A percentile compares a stretch with the other conserved stretches of the same genome.
Conservation (phyloP, 1,284 basidiomycete genomes). For the Rhodofomes roseus region DNA sequence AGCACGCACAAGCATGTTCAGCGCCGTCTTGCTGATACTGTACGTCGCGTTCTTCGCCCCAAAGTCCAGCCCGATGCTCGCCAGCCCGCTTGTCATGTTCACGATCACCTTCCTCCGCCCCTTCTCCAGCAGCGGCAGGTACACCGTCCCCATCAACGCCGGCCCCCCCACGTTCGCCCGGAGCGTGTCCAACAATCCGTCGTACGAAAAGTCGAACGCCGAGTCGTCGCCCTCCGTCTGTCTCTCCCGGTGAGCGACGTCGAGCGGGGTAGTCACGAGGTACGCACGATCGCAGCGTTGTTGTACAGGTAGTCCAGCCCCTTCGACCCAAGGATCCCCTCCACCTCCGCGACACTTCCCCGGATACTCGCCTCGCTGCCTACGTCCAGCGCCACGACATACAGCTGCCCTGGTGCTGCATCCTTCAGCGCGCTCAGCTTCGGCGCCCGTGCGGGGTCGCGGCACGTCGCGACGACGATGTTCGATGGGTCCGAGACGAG, state of each 20-base stretch:
- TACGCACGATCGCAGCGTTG: conserved; percentile 1
- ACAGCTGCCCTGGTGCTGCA: conserved; percentile 24
- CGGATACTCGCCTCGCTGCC: conserved; percentile 27
- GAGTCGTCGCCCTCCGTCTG: conserved; percentile 24
- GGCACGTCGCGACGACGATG: conserved; percentile 37
- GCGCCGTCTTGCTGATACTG: conserved; percentile 27
- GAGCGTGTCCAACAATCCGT: conserved; percentile 19
- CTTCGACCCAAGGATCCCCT: conserved; percentile 24
- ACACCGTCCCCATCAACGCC: conserved; percentile 28
- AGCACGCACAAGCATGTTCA: conserved; percentile 29
- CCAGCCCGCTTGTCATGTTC: conserved; percentile 31
- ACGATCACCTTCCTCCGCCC: conserved; percentile 31
- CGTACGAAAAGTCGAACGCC: conserved; percentile 22
- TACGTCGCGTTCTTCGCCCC: conserved; percentile 24
- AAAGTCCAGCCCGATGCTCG: conserved; percentile 26
- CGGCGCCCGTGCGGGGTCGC: conserved; percentile 29
- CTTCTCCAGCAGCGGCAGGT: conserved; percentile 30
- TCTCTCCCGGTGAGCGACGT: background rate
- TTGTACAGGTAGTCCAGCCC: conserved; percentile 25
- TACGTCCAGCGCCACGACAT: conserved; percentile 34
- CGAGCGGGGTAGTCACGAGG: too few relatives aligned
- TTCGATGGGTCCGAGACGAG: conserved; percentile 30
- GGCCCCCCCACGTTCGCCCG: conserved; percentile 32
- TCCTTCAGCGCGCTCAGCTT: conserved; percentile 25
- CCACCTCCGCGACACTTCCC: conserved; percentile 20